Evolutionary conservation across 345 rosid genomes (phyloP).

Genomic region (Bretschneidera sinensis): DNA sequence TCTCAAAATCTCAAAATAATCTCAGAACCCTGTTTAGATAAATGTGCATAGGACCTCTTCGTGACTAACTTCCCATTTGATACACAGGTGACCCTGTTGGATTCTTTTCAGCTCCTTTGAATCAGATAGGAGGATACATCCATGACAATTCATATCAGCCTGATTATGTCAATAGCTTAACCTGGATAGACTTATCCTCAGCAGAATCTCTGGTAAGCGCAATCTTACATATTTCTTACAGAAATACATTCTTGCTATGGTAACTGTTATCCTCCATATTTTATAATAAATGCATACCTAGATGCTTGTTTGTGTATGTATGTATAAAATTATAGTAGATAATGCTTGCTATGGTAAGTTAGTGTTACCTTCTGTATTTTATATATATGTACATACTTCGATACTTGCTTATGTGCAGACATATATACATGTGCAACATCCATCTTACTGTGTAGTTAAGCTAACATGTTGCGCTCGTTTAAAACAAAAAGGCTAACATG

Average conservation of each 20-base stretch:
- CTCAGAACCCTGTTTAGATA: not conserved
- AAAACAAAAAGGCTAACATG: too few relatives aligned
- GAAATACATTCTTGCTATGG: not conserved
- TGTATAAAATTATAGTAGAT: too few relatives aligned
- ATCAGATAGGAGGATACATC: constrained; percentile 47
- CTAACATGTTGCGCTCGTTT: too few relatives aligned
- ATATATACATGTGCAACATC: not conserved
- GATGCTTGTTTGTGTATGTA: too few relatives aligned
- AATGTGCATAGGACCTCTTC: not conserved
- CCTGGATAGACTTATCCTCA: constrained; percentile 64
- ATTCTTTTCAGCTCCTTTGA: constrained; percentile 63
- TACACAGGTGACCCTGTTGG: constrained; percentile 75
- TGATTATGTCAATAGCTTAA: constrained; percentile 46
- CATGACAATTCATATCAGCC: constrained; percentile 35
- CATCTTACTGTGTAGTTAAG: too few relatives aligned
- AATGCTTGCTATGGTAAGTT: too few relatives aligned
- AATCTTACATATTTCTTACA: not conserved
- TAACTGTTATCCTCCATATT: too few relatives aligned
- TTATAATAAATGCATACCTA: too few relatives aligned
- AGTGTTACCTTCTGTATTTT: too few relatives aligned
- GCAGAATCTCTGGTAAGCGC: constrained; percentile 43
- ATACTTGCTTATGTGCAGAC: not conserved
- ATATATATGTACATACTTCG: not conserved
- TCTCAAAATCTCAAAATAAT: not conserved
- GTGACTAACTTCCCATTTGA: constrained; percentile 7